phyloP scores from a whole-genome alignment of 352 stramenopile genomes.

The Blastocystis sp. region DNA sequence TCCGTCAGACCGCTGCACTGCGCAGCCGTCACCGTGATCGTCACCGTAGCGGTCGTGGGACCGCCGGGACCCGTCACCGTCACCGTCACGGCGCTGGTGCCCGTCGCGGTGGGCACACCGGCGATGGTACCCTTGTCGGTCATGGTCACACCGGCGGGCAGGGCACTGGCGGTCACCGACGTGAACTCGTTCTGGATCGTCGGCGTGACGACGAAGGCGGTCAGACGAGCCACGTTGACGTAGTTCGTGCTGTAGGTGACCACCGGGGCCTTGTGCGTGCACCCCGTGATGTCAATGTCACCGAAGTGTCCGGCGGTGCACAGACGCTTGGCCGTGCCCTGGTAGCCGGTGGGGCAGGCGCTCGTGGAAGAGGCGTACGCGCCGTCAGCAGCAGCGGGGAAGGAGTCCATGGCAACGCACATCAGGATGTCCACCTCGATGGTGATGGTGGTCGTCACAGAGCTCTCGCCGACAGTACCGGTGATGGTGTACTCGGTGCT shows the following conservation, averaged over 20 bases:
- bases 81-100: neutral
- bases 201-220: neutral
- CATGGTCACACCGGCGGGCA: slow-evolving; percentile 5
- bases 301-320: slow-evolving; percentile 19
- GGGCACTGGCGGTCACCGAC: neutral
- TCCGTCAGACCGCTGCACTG: neutral
- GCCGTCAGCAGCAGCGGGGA: neutral
- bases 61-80: neutral
- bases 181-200: slow-evolving; percentile 11
- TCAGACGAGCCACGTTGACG: neutral
- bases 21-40: slow-evolving; percentile 11
- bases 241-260: neutral
- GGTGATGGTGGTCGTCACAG: slow-evolving; percentile 14
- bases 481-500: slow-evolving; percentile 6
- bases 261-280: neutral
- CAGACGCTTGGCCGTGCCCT: neutral
- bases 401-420: neutral
- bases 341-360: slow-evolving; percentile 20
- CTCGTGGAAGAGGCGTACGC: neutral
- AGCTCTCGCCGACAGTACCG: neutral
- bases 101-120: neutral
- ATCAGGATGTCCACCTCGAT: neutral
- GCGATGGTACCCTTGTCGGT: slow-evolving; percentile 38
- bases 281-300: neutral
- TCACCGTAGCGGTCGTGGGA: slow-evolving; percentile 19